Base-by-base conservation (phyloP, 768 basidiomycete species). In the Kwoniella bestiolae region DNA sequence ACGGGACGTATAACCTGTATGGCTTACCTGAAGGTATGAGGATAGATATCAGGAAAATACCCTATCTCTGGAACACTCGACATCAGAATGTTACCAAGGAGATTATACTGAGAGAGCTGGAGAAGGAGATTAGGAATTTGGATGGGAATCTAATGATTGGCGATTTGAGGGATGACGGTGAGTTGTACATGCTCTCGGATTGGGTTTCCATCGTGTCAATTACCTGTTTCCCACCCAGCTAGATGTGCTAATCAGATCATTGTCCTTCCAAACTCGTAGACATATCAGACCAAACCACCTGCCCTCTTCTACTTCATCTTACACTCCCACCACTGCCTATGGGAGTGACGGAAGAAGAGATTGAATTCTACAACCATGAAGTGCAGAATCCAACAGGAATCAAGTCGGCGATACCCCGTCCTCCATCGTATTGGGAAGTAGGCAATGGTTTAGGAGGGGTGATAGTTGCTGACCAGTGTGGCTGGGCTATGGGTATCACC, bases 401-500 rank as follows among this genome's bases (percentile, higher is more conserved):
- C 25, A 44, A 49, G 23, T 29, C 55, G 3, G 67, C 69, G 49
- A 57, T 75, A 16, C 70, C 65, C 2, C 60, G 61, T 7, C 76
- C 72, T 23, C 74, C 76, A 0, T 31, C 53, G 0, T 78, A 78
- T 56, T 78, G 76, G 76, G 63, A 73, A 8, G 58, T 49, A 3
- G 69, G 73, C 8, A 41, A 56, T 5, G 76, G 76, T 8, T 35
- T 78, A 14, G 86, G 85, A 56, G 90, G 87, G 8, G 82, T 94
- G 6, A 76, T 92, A 0, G 74, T 94, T 51, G 94, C 92, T 77
- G 86, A 86, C 72, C 86, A 90, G 65, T 95, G 93, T 75, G 93
- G 91, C 3, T 80, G 92, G 41, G 79, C 92, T 41, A 87, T 88
- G 55, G 88, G 88, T 63, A 74, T 92, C 3, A 84, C 83, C 28